Evolutionary conservation across 2,329 filamentous ascomycete species (phyloP), one percentile per base, ranked within the genome.

Genomic region (Colletotrichum sp.): DNA sequence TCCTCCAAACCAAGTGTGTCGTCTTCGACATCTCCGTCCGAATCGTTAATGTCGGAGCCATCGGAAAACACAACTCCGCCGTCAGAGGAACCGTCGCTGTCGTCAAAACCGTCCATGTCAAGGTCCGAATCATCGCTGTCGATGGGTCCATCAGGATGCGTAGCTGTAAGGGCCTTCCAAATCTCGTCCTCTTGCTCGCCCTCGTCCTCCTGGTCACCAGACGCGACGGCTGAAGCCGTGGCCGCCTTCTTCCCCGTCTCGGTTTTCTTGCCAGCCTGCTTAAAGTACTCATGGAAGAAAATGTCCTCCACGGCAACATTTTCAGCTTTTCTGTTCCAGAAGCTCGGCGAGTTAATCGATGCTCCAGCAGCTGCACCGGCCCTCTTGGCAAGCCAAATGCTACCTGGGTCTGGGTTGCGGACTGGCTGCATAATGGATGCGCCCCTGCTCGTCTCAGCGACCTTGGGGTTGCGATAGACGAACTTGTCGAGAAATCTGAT

Each of bases 281-380:
- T 93, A 86, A 99, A 99, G 91, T 99, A 99, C 79, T 95, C 93
- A 85, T 99, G 97, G 91, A 99, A 99, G 91, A 99, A 99, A 52
- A 96, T 95, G 83, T 99, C 97, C 79, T 99, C 96, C 1, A 93
- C 95, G 4, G 94, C 93, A 60, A 99, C 94, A 70, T 99, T 93
- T 78, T 95, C 93, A n/a, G 91, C 89, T 86, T 95, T 96, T 91
- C 95, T 95, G 81, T 93, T 93, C 95, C 96, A 98, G 89, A 99
- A 99, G 4, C 92, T 89, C 77, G 98, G 94, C 2, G 94, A 94
- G 85, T 99, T 99, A 84, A 99, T 90, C 7, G 86, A 83, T 10
- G 83, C 79, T 69, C 83, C 79, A 72, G 83, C 77, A 63, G 82
- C 80, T 82, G 79, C 74, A 18, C 83, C 85, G 18, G 86, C 79